These are phyloP conservation scores for Dictyostelium discoideum DNA, from an alignment of 78 protist species.

Conservation along the genomic window dicty_2.7 NC_007088.5:2529501-2530000, in stretches of 20 bases:
- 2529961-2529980: neutral
- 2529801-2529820: slow-evolving; percentile 13
- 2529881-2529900: slow-evolving; percentile 12
- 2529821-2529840: neutral
- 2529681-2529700: slow-evolving; percentile 13
- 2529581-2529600: neutral
- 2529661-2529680: slow-evolving; percentile 38
- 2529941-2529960: neutral
- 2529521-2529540: neutral
- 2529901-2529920: neutral
- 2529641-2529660: slow-evolving; percentile 47
- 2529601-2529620: slow-evolving; percentile 65
- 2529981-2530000: slow-evolving; percentile 41
- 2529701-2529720: slow-evolving; percentile 34
- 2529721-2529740: slow-evolving; percentile 2
- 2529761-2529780: neutral
- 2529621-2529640: slow-evolving; percentile 45
- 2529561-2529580: too few species aligned
- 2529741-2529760: slow-evolving; percentile 12
- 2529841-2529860: neutral
- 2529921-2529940: neutral
- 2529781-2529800: neutral
- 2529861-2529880: slow-evolving; percentile 24
- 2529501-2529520: neutral
- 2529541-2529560: too few species aligned